Conservation (phyloP, 192 early-diverging fungal genomes). For the Glomus cerebriforme region DNA sequence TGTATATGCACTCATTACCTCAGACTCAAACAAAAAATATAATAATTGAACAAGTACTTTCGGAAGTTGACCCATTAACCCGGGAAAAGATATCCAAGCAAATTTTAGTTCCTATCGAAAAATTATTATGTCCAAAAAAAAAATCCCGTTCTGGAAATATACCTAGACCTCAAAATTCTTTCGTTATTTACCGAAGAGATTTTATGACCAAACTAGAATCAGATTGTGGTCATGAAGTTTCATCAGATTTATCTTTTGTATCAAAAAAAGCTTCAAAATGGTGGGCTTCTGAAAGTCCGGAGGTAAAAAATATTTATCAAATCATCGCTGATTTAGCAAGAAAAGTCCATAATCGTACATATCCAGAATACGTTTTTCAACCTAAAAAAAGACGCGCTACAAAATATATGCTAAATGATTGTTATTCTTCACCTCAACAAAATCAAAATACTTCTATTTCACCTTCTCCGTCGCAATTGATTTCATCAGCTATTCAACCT, state of each 20-base stretch:
- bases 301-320: slow-evolving; percentile 8
- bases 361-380: slow-evolving; percentile 29
- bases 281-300: not conserved
- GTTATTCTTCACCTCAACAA: no score
- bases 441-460: no score
- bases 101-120: not conserved
- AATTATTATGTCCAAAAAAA: not conserved
- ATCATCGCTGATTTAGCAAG: slow-evolving; percentile 1
- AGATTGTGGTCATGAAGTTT: not conserved
- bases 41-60: not conserved
- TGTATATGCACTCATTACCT: no score
- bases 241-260: not conserved
- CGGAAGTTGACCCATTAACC: not conserved
- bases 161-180: slow-evolving; percentile 24
- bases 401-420: no score
- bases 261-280: slow-evolving; percentile 9
- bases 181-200: slow-evolving; percentile 15
- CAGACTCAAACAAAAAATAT: no score
- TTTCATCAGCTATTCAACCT: no score
- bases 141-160: slow-evolving; percentile 4
- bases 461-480: no score
- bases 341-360: slow-evolving; percentile 8
- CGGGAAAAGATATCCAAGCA: not conserved
- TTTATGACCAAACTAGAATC: not conserved
- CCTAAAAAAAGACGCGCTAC: slow-evolving; percentile 3